Evolutionary conservation across 2,329 filamentous ascomycete species (phyloP).

Genomic region (Cytospora schulzeri): DNA sequence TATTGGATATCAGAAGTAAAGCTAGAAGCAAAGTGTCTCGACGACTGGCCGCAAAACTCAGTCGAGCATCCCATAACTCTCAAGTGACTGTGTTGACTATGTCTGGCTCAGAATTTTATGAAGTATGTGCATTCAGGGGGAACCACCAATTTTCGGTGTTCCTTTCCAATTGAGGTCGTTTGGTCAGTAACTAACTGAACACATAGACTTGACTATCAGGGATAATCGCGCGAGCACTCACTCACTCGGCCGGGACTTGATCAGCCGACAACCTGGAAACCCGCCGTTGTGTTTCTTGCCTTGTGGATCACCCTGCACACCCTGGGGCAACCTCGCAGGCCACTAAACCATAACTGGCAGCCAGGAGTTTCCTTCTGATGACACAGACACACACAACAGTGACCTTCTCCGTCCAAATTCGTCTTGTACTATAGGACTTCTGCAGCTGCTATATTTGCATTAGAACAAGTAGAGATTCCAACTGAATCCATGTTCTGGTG

Average conservation of each 20-base stretch:
- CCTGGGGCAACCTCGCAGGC: neutral
- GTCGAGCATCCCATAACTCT: no score
- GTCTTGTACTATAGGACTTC: neutral
- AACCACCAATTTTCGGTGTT: slow-evolving; percentile 1
- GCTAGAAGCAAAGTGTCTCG: slow-evolving; percentile 5
- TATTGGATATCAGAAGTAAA: neutral
- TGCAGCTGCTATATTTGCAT: slow-evolving; percentile 6
- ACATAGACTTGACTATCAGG: neutral
- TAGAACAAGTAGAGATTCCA: slow-evolving; percentile 2
- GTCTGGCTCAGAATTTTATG: neutral
- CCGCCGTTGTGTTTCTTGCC: slow-evolving; percentile 9
- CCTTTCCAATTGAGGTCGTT: slow-evolving; percentile 9
- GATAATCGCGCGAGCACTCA: neutral
- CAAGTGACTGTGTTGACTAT: no score
- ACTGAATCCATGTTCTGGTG: neutral
- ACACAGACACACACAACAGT: neutral
- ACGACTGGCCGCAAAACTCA: neutral
- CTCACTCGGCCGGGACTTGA: neutral
- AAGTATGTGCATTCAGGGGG: slow-evolving; percentile 6
- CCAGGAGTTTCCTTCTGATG: neutral
- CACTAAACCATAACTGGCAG: neutral
- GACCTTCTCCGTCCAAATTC: neutral
- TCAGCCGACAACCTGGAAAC: neutral
- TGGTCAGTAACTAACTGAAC: neutral
- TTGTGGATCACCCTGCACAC: slow-evolving; percentile 3